Conservation (phyloP, 2,329 filamentous ascomycete species). For the Ceratocystis destructans region DNA sequence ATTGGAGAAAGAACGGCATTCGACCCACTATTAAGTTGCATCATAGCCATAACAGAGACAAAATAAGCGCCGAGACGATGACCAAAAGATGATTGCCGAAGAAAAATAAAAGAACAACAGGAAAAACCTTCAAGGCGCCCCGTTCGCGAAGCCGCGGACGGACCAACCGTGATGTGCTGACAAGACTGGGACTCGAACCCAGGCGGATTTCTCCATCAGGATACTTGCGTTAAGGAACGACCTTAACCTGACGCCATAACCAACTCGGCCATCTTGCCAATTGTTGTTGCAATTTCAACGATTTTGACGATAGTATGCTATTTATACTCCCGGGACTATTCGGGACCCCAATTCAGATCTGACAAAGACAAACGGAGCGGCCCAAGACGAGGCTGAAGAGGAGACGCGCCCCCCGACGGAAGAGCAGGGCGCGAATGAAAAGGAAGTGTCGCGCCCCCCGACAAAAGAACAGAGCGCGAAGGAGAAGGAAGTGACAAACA, state of each 20-base stretch:
- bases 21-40: not conserved
- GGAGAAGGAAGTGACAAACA: no score
- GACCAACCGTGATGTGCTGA: conserved; percentile 1
- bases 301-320: no score
- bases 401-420: no score
- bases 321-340: no score
- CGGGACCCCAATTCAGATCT: no score
- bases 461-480: no score
- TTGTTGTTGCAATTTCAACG: not conserved
- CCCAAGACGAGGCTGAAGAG: no score
- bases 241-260: conserved; percentile 29
- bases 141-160: not conserved
- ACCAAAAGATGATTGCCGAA: not conserved
- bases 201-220: conserved; percentile 19
- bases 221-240: conserved; percentile 23
- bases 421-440: no score
- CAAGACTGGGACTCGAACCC: conserved; percentile 19
- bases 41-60: not conserved
- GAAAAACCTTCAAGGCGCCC: not conserved
- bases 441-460: no score
- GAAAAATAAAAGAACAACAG: not conserved
- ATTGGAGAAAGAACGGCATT: not conserved
- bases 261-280: conserved; percentile 27
- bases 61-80: not conserved
- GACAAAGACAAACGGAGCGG: no score